These are phyloP conservation scores for Colletotrichum nymphaeae DNA, from an alignment of 2,329 filamentous ascomycete species.

Conservation along the genomic window DNA sequence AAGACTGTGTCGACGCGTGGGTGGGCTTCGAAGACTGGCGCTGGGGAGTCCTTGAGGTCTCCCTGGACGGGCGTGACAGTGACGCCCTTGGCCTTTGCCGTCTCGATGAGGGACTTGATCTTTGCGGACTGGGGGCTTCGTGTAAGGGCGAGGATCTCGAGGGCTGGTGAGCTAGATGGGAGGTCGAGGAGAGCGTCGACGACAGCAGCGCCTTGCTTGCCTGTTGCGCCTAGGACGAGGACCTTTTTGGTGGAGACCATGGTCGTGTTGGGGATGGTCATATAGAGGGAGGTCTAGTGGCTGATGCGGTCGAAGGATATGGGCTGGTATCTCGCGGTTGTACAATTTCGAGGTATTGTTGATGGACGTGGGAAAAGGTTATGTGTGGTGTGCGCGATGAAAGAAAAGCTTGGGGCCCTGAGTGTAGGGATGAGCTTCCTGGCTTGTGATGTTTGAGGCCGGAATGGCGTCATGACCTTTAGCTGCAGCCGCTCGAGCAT, in stretches of 20 bases:
- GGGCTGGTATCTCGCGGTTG: neutral
- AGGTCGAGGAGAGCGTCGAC: conserved; percentile 45
- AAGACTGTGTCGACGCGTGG: conserved; percentile 40
- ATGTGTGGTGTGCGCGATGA: neutral
- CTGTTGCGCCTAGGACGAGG: conserved; percentile 59
- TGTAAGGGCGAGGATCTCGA: conserved; percentile 34
- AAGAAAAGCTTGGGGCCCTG: neutral
- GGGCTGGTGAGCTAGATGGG: neutral
- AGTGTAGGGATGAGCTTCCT: conserved; percentile 20
- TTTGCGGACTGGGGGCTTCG: conserved; percentile 24
- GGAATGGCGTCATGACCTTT: conserved; percentile 25
- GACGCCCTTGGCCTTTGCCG: conserved; percentile 19
- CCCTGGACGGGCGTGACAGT: conserved; percentile 38
- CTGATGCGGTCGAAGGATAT: neutral
- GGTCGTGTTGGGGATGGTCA: neutral
- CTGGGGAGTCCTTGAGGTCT: conserved; percentile 34
- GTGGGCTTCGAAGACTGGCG: conserved; percentile 37
- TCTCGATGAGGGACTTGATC: conserved; percentile 32
- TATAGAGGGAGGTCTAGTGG: neutral
- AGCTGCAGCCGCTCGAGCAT: conserved; percentile 8
- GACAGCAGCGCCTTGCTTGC: conserved; percentile 59
- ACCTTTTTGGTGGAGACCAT: conserved; percentile 45
- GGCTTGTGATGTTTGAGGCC: neutral
- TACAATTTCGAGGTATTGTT: neutral
- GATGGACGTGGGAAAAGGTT: neutral